Evolutionary conservation across 2,329 filamentous ascomycete genomes (phyloP), one percentile per base, ranked within the genome.

Genomic region (Colletotrichum caudatum): DNA sequence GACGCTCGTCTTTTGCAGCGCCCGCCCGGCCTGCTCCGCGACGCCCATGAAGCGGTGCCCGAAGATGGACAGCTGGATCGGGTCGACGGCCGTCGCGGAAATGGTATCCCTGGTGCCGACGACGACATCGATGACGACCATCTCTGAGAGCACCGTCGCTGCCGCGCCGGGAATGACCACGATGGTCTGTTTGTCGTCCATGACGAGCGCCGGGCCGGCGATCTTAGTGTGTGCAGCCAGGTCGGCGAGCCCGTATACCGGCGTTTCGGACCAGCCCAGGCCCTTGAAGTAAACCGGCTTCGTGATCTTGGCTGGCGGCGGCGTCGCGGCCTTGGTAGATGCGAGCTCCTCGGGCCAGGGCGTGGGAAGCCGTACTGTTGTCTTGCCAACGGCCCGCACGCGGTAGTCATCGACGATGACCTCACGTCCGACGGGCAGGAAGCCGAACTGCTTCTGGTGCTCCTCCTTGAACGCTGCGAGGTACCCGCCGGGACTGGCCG

Each of bases 21-120:
- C 91, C 63, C 91, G 86, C 0, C 93, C 93, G 92, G 95, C 95
- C 77, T 95, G 93, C 79, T 95, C 93, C 0, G 93, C 93, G 73
- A 95, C 93, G 3, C 91, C 90, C 93, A 95, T 95, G 81, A 95
- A 95, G 3, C 93, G 86, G 78, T 95, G 92, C 0, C 90, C 91
- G 76, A 95, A 95, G 70, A 95, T 91, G 74, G 89, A 92, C 1
- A 95, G 85, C 79, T 93, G 87, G 75, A 95, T 92, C 12, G 92
- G 92, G 76, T 93, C 90, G 3, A 92, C 87, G 60, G 74, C 69
- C 16, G 67, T 73, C 18, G 64, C 60, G 18, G 68, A 71, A 26
- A 73, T 63, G 48, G 59, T 71, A 64, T 73, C 64, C 59, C 58
- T 66, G 5, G 64, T 71, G 2, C 64, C 68, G 23, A 66, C 63